Base-by-base conservation (phyloP, 306 rosid genomes). In the Lathyrus aphaca region DNA sequence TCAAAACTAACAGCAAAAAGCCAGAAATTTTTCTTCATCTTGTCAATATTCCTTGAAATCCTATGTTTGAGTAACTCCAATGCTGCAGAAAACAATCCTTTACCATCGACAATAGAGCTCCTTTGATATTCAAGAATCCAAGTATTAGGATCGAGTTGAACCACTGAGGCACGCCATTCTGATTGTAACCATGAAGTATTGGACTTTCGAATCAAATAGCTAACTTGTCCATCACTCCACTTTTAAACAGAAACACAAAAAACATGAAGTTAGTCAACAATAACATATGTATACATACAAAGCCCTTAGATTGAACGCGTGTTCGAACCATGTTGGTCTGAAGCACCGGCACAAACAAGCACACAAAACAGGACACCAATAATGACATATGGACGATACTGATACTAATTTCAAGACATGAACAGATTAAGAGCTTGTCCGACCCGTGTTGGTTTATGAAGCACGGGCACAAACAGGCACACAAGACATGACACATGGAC, bases 101-200 rank as follows among this genome's bases (percentile, higher is more conserved):
- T 78, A 21, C 45, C 78, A 12, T 90, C 83, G 21, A 73, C 68
- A 14, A 82, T 40, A 3, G 80, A 81, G 74, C 88, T 88, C 62
- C 83, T 78, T 54, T 49, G 81, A 16, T 94, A 94, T 75, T 94
- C 97, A 53, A 94, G 84, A 73, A 94, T n/a, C 98, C 96, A 94
- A 1, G 97, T 91, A 30, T 82, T 81, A 0, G 96, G 84, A 78
- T 87, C 90, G 44, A 88, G 73, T 75, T 91, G 97, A 80, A 90
- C 92, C 1, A 75, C 91, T 5, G 97, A 88, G 72, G 92, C 87
- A 30, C 75, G 84, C 99, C 90, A 91, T 64, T 83, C 81, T 42
- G 39, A 71, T 30, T 84, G 92, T 21, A 68, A 82, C 99, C 97
- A 94, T 14, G 95, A 91, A 44, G 79, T 66, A 69, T 91, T 94